Base-by-base conservation (phyloP, 2,329 filamentous ascomycete genomes). In the Dryadomyces quercivorus region DNA sequence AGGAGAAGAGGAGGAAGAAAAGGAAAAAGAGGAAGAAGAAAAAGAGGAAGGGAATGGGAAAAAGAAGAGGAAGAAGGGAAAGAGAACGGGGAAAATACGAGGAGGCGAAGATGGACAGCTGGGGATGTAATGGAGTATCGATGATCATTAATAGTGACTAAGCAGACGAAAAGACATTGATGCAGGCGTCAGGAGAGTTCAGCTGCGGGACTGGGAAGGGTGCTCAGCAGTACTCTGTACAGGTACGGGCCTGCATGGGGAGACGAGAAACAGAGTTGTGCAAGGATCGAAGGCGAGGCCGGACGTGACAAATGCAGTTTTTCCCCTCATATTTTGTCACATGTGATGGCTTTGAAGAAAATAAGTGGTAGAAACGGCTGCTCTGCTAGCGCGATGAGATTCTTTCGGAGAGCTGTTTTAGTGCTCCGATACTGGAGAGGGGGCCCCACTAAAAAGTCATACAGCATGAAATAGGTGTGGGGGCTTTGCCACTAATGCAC, bases 271-370 rank as follows among this genome's bases (percentile, higher is more conserved):
- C 26, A 31, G 26, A 31, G 26, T 31, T 40, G 36, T 40, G 36
- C 10, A 16, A 40, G 36, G 10, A 40, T 12, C 12, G 36, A 12
- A 40, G 36, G 4, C 4, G 36, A 40, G 36, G 15, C 15, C 10
- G 12, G 10, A 40, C 10, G 15, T 16, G 75, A 71, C 52, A 77
- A 50, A 73, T 73, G 82, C 82, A 86, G 50, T 85, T 64, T 59
- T 52, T 31, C 56, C 59, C 43, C 50, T 56, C 50, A 62, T 13
- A 43, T 43, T 51, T 51, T 50, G 50, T 51, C 50, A 51, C 50
- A 51, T 51, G 50, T 16, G 36, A 3, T 15, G 36, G 36, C 10
- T 40, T 40, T 40, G 10, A 31, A 31, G 36, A 12, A 12, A 40
- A 40, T 40, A 40, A 40, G 36, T 40, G 36, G 36, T 16, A 40